A percentile compares a stretch with the other conserved stretches of the same genome.
Conservation (phyloP, 164 flowering plant genomes). For the Umbilicus rupestris region DNA sequence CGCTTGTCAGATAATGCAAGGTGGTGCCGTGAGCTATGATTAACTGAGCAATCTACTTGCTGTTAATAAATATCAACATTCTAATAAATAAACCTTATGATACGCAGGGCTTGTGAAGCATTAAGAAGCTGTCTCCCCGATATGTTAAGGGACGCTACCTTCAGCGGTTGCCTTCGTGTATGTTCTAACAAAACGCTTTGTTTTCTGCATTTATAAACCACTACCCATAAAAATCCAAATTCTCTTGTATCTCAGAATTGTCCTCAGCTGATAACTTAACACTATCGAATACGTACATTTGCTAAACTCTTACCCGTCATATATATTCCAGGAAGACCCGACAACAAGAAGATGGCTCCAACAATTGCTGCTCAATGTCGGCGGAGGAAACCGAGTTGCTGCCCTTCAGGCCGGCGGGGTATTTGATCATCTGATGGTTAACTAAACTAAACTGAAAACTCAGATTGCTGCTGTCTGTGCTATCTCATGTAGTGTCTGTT, state of each 20-base stretch:
- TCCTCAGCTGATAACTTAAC: not conserved
- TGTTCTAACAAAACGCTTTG: constrained; percentile 15
- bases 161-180: constrained; percentile 52
- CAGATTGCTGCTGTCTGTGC: not conserved
- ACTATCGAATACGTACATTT: not conserved
- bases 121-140: constrained; percentile 62
- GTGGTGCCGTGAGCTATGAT: constrained; percentile 21
- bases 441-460: not conserved
- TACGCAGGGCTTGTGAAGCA: constrained; percentile 64
- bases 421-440: constrained; percentile 52
- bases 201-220: too few species aligned
- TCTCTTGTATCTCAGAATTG: too few species aligned
- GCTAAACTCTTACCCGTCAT: not conserved
- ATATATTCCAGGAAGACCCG: constrained; percentile 48
- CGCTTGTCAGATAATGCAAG: constrained; percentile 81
- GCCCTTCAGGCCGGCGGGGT: constrained; percentile 45
- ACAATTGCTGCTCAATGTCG: constrained; percentile 54
- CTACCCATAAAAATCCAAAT: too few species aligned
- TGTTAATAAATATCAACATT: not conserved
- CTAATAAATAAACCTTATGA: not conserved
- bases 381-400: constrained; percentile 36
- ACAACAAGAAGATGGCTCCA: constrained; percentile 69
- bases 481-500: not conserved
- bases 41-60: not conserved
- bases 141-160: constrained; percentile 55